phyloP scores from a whole-genome alignment of 2,329 filamentous ascomycete genomes.

The Leptographium radiaticola region DNA sequence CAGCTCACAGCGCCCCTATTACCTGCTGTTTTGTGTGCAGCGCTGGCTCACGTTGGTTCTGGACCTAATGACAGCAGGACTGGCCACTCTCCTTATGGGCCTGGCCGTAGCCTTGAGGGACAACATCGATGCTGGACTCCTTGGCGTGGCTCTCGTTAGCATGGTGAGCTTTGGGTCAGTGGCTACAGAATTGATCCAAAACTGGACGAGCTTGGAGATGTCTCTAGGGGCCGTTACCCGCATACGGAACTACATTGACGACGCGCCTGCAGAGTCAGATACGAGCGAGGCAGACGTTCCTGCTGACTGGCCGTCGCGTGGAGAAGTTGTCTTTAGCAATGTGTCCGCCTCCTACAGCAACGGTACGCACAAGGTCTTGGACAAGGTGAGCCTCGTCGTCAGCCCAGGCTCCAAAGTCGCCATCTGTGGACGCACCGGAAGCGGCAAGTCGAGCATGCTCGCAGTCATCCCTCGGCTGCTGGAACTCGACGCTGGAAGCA shows the following conservation, averaged over 20 bases:
- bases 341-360: constrained; percentile 2
- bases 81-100: constrained; percentile 22
- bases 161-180: constrained; percentile 14
- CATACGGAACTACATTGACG: constrained; percentile 6
- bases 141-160: constrained; percentile 20
- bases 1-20: constrained; percentile 41
- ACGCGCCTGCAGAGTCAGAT: constrained; percentile 4
- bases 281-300: background rate
- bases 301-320: constrained; percentile 2
- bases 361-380: constrained; percentile 10
- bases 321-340: background rate
- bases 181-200: constrained; percentile 13
- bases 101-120: constrained; percentile 21
- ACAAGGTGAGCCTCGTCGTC: constrained; percentile 16
- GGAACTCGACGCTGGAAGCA: constrained; percentile 27
- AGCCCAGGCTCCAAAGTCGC: constrained; percentile 19
- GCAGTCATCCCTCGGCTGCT: constrained; percentile 33
- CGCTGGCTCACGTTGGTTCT: constrained; percentile 34
- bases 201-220: constrained; percentile 16
- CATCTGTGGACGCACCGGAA: constrained; percentile 23
- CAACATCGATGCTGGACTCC: constrained; percentile 16
- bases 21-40: constrained; percentile 43
- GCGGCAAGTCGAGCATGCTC: constrained; percentile 18
- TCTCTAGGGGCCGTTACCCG: constrained; percentile 17
- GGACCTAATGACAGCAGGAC: constrained; percentile 22